Conservation (phyloP, 331 rosid genomes). For the Prunus yedoensis region DNA sequence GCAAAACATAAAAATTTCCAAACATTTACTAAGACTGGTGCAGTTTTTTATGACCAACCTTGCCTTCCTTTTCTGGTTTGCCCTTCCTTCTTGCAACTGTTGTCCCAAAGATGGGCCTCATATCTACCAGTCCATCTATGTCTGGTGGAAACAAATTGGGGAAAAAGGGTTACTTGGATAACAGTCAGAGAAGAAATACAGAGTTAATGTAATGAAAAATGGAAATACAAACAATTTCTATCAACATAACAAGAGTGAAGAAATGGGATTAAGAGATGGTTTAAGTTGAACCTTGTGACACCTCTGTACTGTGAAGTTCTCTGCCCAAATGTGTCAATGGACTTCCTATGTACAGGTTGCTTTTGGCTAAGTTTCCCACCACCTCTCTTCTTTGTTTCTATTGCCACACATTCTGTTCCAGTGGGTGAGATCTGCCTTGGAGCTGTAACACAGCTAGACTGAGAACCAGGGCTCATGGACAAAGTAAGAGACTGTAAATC, state of each 20-base stretch:
- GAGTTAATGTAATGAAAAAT: not conserved
- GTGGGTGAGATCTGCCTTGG: slow-evolving; percentile 64
- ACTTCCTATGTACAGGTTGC: slow-evolving; percentile 89
- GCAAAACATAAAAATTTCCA: slow-evolving; percentile 13
- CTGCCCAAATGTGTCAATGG: slow-evolving; percentile 96
- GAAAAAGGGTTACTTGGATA: not conserved
- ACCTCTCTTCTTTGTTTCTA: slow-evolving; percentile 79
- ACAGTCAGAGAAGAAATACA: not conserved
- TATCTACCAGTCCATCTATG: slow-evolving; percentile 99
- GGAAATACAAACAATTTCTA: not conserved
- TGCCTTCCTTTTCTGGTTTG: slow-evolving; percentile 99
- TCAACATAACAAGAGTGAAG: not conserved
- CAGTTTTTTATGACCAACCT: slow-evolving; percentile 50
- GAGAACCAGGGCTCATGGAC: slow-evolving; percentile 94
- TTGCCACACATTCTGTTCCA: slow-evolving; percentile 37
- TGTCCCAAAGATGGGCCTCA: slow-evolving; percentile 99
- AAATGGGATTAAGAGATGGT: not conserved
- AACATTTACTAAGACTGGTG: not conserved
- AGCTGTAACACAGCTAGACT: slow-evolving; percentile 79
- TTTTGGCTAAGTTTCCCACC: slow-evolving; percentile 60
- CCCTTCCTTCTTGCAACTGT: slow-evolving; percentile 98
- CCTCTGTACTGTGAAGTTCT: slow-evolving; percentile 97
- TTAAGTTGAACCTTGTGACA: slow-evolving; percentile 65
- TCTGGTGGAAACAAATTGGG: slow-evolving; percentile 26
- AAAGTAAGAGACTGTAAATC: slow-evolving; percentile 74